Conservation (phyloP, 2,329 filamentous ascomycete genomes). For the Verticillium nubilum region DNA sequence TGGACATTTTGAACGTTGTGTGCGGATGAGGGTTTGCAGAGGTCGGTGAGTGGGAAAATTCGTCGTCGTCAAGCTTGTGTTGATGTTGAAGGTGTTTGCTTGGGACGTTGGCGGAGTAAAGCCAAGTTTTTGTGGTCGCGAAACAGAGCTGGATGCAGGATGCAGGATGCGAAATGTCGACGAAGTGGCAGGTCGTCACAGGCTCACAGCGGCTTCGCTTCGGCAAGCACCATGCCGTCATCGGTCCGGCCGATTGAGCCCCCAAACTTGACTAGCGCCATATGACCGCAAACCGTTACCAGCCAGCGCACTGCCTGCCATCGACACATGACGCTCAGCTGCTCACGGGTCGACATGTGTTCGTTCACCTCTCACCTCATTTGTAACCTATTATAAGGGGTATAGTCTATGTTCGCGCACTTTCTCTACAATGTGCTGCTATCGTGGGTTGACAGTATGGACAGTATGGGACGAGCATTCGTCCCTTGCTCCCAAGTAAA, state of each 20-base stretch:
- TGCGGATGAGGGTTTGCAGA: not conserved
- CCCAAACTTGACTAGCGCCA: not conserved
- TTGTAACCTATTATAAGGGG: not conserved
- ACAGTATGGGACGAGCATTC: not conserved
- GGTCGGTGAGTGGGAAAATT: not conserved
- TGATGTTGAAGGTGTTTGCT: not conserved
- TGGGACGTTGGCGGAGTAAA: not conserved
- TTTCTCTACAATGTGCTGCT: not conserved
- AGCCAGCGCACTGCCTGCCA: not conserved
- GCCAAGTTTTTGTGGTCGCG: not conserved
- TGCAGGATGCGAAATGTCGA: not conserved
- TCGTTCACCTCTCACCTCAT: not conserved
- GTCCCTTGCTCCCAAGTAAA: not conserved
- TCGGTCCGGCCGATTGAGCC: not conserved
- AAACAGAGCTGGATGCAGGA: not conserved
- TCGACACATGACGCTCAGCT: not conserved
- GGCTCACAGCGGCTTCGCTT: not conserved
- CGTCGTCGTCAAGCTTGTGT: not conserved
- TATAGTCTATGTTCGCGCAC: not conserved
- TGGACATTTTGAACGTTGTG: slow-evolving; percentile 47
- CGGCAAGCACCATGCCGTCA: not conserved
- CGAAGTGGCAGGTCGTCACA: not conserved
- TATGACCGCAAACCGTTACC: not conserved
- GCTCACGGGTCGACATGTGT: not conserved
- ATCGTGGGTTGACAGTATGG: not conserved